A percentile compares a stretch with the other conserved stretches of the same genome.
These are phyloP conservation scores for Triticum turgidum DNA, from an alignment of 176 grass and related monocot genomes.

Conservation along the genomic window DNA sequence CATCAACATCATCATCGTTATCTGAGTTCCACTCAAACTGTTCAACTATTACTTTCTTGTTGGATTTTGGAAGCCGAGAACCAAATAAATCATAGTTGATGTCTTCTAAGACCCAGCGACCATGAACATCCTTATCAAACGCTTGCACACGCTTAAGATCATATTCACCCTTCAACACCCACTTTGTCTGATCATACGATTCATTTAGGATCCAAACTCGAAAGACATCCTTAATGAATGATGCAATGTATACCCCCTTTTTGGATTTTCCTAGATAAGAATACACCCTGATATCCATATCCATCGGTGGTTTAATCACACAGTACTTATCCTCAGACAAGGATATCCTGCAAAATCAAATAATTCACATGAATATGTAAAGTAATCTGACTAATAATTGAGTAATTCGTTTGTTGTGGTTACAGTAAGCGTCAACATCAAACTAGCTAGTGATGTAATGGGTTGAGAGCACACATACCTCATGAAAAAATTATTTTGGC, in stretches of 20 bases:
- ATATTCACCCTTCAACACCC: background rate
- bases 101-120: background rate
- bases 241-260: background rate
- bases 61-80: background rate
- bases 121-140: background rate
- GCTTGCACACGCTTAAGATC: background rate
- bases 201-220: background rate
- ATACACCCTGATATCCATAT: background rate
- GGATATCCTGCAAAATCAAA: background rate
- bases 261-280: background rate
- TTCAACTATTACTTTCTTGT: background rate
- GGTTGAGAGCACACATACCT: background rate
- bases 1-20: background rate
- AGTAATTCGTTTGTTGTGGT: background rate
- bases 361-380: too few relatives aligned
- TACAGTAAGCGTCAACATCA: background rate
- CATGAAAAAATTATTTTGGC: background rate
- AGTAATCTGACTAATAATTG: too few relatives aligned
- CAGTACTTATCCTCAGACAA: background rate
- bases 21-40: background rate
- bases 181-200: background rate
- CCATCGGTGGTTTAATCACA: background rate
- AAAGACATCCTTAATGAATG: background rate
- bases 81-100: background rate
- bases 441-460: background rate